Evolutionary conservation across 495 filamentous ascomycete species (phyloP), one percentile per base, ranked within the genome.

Genomic region (Opeltia flavorubescens): DNA sequence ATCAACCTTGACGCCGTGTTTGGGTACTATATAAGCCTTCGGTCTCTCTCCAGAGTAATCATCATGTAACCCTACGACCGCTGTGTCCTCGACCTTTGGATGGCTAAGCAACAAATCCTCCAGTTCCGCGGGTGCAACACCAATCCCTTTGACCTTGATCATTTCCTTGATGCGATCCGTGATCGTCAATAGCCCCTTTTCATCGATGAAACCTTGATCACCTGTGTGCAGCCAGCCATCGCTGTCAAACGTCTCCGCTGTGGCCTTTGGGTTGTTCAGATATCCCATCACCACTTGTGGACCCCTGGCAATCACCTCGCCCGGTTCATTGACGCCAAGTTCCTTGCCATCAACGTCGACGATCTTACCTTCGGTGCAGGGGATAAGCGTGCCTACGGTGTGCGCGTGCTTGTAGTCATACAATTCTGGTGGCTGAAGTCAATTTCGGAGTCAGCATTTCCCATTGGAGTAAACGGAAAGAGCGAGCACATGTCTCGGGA

Each of bases 101-200:
- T 81, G 72, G 0, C 74, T 74, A 3, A 81, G 65, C 6, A 82
- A 52, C 17, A 77, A 58, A 47, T 80, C 79, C 54, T 85, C 81
- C 1, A 85, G 60, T 59, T 84, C 82, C 0, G 79, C 80, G 0
- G 80, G 81, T 38, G 78, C 80, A 26, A 86, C 80, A 18, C 70
- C 75, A 49, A 80, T 77, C 3, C 79, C 81, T 50, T 83, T 81
- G 18, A 84, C 81, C 57, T 85, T 84, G 58, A 85, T 83, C 66
- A 84, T 70, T 62, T 84, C 81, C 66, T 86, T 86, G 43, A 84
- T 71, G 0, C 82, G 66, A 49, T 86, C 81, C 5, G 70, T 73
- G 46, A 86, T 82, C 3, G 69, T 64, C 17, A 85, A 59, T 49
- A 77, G 64, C 0, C 76, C 75, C 25, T 71, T 58, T 5, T 50